Evolutionary conservation across 2,329 filamentous ascomycete species (phyloP), one percentile per base, ranked within the genome.

Genomic region (Monilinia polystroma): DNA sequence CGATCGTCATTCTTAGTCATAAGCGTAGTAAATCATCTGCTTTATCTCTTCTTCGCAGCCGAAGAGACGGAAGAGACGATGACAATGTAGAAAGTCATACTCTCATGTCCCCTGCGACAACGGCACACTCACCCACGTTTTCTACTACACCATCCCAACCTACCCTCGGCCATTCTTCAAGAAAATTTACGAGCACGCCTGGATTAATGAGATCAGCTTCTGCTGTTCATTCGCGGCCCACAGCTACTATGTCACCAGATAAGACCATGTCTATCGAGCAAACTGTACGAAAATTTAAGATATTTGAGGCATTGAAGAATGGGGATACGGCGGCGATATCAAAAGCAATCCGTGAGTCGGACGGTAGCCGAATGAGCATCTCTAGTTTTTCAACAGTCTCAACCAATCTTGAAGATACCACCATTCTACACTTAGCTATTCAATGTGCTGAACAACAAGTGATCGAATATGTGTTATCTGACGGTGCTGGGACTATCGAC

Each of bases 401-500:
- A 68, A 73, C 77, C 71, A 78, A 77, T 66, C 77, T 93, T 38
- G 90, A 93, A 68, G 93, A 96, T 66, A 97, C 93, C 0, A 95
- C 92, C 2, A 90, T 98, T 53, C 83, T 99, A 49, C 94, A 99
- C 77, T 83, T 99, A 52, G 93, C 95, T 35, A 92, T 98, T 55
- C 95, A 99, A 79, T 98, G 94, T 79, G 94, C 95, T 60, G 95
- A 98, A 77, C 85, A 90, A 59, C 89, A 92, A 26, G 93, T 99
- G 38, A 90, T 99, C 64, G 93, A 99, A 77, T 97, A 94, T 75
- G 90, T 98, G n/a, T 80, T 99, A 54, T 93, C 92, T 1, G 85
- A 92, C 69, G 87, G 90, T 41, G 83, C 81, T 18, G 82, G 81
- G 53, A 81, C 81, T 63, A 82, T 96, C 65, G 93, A 98, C 75